These are phyloP conservation scores for Daldinia loculata DNA, from an alignment of 495 filamentous ascomycete species.

Conservation along the genomic window DNA sequence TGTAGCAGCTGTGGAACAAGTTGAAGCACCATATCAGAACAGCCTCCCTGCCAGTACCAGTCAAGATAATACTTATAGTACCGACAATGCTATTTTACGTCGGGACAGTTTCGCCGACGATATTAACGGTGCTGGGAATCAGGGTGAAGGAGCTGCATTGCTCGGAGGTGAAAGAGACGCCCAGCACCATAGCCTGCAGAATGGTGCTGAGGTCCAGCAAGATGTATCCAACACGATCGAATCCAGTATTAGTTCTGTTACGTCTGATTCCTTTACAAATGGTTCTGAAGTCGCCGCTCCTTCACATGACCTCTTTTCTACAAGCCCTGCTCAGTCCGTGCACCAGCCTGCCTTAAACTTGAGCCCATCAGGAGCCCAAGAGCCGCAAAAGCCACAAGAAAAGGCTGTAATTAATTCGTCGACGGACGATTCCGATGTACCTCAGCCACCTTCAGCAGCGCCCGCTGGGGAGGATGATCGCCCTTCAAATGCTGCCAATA, in stretches of 20 bases:
- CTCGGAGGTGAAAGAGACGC: conserved; percentile 34
- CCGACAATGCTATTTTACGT: neutral
- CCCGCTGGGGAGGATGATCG: conserved; percentile 39
- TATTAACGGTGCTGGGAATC: conserved; percentile 35
- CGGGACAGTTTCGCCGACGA: neutral
- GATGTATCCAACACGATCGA: conserved; percentile 54
- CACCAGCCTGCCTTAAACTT: conserved; percentile 23
- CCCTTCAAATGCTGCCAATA: conserved; percentile 48
- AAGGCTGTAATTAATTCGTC: conserved; percentile 24
- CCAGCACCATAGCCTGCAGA: conserved; percentile 38
- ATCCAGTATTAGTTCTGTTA: conserved; percentile 51
- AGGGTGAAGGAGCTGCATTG: conserved; percentile 36
- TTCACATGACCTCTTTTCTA: conserved; percentile 37
- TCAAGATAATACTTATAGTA: conserved; percentile 1
- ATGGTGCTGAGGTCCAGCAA: conserved; percentile 48
- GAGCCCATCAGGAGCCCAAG: conserved; percentile 33
- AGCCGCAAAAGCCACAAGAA: conserved; percentile 25
- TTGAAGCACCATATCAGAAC: neutral
- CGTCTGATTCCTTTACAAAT: conserved; percentile 44
- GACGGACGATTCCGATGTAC: conserved; percentile 7
- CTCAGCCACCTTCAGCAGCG: conserved; percentile 36
- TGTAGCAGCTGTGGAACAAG: conserved; percentile 5
- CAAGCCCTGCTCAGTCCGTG: conserved; percentile 24
- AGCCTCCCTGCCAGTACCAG: neutral
- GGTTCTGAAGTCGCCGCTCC: conserved; percentile 39